A percentile compares a stretch with the other conserved stretches of the same genome.
Evolutionary conservation across 1,284 basidiomycete genomes (phyloP).

Genomic region (Tremellales sp.): DNA sequence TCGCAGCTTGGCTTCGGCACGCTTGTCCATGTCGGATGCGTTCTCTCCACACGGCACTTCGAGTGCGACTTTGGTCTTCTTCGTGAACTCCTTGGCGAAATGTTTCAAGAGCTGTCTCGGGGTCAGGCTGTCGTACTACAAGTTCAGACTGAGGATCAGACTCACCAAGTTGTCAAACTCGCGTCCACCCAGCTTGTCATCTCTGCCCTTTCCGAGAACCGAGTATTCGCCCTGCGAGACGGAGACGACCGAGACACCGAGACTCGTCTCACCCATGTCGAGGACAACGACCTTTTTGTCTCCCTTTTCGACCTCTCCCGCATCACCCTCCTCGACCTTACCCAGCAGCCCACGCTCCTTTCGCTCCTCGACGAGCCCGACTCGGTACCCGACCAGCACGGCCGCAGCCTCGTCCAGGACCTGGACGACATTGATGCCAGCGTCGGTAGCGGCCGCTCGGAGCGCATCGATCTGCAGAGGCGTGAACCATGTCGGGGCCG

Average conservation of each 20-base stretch:
- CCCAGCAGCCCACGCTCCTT: constrained; percentile 46
- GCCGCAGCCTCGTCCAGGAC: constrained; percentile 82
- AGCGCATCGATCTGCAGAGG: constrained; percentile 67
- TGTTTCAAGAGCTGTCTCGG: constrained; percentile 72
- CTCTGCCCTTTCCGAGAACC: constrained; percentile 52
- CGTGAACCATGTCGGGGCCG: constrained; percentile 73
- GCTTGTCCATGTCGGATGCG: constrained; percentile 61
- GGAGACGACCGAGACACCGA: constrained; percentile 53
- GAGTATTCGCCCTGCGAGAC: constrained; percentile 56
- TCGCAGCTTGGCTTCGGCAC: constrained; percentile 88
- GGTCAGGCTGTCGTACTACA: not conserved
- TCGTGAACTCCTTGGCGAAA: constrained; percentile 95
- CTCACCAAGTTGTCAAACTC: constrained; percentile 52
- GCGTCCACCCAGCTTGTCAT: constrained; percentile 54
- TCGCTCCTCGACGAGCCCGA: constrained; percentile 45
- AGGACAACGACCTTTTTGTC: constrained; percentile 57
- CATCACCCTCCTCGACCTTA: constrained; percentile 48
- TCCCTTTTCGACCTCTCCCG: constrained; percentile 49
- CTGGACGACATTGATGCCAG: constrained; percentile 77
- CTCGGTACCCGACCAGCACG: constrained; percentile 53
- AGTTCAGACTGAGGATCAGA: constrained; percentile 9
- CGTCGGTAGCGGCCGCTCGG: constrained; percentile 68
- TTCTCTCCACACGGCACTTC: constrained; percentile 57
- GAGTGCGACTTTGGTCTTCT: constrained; percentile 84
- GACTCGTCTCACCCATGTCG: constrained; percentile 58